A percentile compares a stretch with the other conserved stretches of the same genome.
phyloP scores from a whole-genome alignment of 352 stramenopile genomes.

The Phytophthora agathidicida region DNA sequence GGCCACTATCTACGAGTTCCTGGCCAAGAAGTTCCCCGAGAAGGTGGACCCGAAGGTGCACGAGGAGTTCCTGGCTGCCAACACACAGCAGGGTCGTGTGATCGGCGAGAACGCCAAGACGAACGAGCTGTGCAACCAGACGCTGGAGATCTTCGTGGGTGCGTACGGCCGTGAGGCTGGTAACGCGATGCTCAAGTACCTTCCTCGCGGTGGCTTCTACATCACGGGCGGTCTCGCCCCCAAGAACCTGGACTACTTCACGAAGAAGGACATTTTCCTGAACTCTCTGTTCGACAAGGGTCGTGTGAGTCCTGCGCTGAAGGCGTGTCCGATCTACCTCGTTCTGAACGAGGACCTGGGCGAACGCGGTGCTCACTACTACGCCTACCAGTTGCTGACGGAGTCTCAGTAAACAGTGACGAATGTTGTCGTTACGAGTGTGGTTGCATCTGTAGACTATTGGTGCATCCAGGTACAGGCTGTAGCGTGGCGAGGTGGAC shows the following conservation, averaged over 20 bases:
- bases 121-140: conserved; percentile 74
- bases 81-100: conserved; percentile 65
- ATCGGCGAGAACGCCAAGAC: conserved; percentile 83
- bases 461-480: too few relatives aligned
- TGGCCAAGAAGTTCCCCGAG: conserved; percentile 87
- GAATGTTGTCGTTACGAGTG: neutral
- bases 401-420: conserved; percentile 4
- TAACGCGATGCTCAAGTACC: conserved; percentile 92
- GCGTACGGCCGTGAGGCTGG: conserved; percentile 94
- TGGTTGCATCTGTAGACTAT: too few relatives aligned
- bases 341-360: conserved; percentile 89
- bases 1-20: conserved; percentile 96
- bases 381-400: conserved; percentile 68
- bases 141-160: conserved; percentile 93
- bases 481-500: neutral
- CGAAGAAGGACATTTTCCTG: conserved; percentile 67
- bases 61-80: conserved; percentile 53
- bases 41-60: conserved; percentile 81
- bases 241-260: conserved; percentile 95
- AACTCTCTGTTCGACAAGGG: conserved; percentile 81
- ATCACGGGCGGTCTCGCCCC: conserved; percentile 94
- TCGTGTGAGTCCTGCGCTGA: conserved; percentile 72
- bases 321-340: conserved; percentile 78
- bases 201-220: conserved; percentile 95
- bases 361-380: conserved; percentile 86